Evolutionary conservation across 768 basidiomycete species (phyloP).

Genomic region (Mycena belliarum): DNA sequence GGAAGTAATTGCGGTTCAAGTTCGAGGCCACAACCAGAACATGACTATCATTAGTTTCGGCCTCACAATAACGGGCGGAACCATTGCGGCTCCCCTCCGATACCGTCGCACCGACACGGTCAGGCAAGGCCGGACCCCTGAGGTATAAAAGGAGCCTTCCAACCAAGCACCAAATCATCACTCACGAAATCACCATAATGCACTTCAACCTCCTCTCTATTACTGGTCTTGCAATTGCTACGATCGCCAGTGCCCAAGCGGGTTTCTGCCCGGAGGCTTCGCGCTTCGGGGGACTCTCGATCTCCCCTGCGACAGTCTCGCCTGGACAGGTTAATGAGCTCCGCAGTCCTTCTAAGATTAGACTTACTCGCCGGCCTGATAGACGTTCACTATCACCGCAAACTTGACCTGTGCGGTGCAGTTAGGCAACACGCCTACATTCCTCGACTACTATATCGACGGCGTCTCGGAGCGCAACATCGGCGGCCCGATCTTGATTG

Average conservation of each 20-base stretch:
- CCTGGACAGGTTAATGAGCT: conserved; percentile 9
- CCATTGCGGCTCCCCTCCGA: no score
- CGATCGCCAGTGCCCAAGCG: conserved; percentile 2
- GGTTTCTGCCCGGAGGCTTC: conserved; percentile 15
- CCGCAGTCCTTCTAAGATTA: background rate
- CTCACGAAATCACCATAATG: background rate
- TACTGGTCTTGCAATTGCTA: background rate
- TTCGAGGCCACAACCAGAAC: no score
- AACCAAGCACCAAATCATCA: background rate
- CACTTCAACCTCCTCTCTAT: conserved; percentile 9
- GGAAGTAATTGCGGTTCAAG: no score
- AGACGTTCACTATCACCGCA: conserved; percentile 16
- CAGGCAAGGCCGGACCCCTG: background rate
- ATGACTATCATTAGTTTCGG: no score
- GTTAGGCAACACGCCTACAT: conserved; percentile 18
- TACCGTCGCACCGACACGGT: background rate
- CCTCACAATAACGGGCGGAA: no score
- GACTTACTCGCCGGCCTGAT: background rate
- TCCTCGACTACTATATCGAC: conserved; percentile 17
- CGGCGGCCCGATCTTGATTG: conserved; percentile 14
- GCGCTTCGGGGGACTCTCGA: conserved; percentile 6
- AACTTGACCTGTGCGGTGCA: conserved; percentile 20
- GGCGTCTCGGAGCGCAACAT: background rate
- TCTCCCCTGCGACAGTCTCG: conserved; percentile 17
- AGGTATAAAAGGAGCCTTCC: background rate